Conservation (phyloP, 2,329 filamentous ascomycete species). For the Bipolaris zeicola region DNA sequence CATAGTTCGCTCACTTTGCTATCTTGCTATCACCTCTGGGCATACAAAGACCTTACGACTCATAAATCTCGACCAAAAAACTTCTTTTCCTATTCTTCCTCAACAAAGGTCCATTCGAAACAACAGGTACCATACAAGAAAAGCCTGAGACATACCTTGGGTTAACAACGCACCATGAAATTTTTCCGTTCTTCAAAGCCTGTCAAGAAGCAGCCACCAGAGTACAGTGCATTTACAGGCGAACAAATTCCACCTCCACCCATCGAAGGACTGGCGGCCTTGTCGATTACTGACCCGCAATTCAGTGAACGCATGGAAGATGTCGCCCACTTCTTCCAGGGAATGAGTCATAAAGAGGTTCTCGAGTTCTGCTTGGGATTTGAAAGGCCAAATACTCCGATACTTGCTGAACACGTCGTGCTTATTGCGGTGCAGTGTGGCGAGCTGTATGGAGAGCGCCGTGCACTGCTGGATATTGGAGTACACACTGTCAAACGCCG, state of each 20-base stretch:
- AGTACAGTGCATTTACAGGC: neutral
- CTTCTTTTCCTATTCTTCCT: neutral
- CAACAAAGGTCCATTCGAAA: neutral
- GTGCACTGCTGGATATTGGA: neutral
- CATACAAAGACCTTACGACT: neutral
- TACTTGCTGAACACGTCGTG: neutral
- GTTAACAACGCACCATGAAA: neutral
- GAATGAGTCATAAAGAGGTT: neutral
- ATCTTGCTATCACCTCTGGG: neutral
- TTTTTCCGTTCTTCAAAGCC: too few species aligned
- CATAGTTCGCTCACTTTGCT: neutral
- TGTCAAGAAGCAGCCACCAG: neutral
- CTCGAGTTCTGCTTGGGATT: conserved; percentile 8
- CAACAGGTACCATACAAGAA: too few species aligned
- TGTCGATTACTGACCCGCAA: neutral
- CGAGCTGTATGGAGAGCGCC: neutral
- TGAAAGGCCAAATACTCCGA: neutral
- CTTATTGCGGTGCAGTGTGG: neutral
- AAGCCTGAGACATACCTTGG: too few species aligned
- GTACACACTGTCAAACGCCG: neutral
- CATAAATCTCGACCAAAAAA: neutral
- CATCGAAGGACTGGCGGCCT: too few species aligned
- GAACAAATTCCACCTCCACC: too few species aligned
- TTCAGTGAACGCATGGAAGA: neutral
- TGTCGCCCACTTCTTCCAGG: neutral